Evolutionary conservation across 2,329 filamentous ascomycete species (phyloP).

Genomic region (Trichoderma lentiforme): DNA sequence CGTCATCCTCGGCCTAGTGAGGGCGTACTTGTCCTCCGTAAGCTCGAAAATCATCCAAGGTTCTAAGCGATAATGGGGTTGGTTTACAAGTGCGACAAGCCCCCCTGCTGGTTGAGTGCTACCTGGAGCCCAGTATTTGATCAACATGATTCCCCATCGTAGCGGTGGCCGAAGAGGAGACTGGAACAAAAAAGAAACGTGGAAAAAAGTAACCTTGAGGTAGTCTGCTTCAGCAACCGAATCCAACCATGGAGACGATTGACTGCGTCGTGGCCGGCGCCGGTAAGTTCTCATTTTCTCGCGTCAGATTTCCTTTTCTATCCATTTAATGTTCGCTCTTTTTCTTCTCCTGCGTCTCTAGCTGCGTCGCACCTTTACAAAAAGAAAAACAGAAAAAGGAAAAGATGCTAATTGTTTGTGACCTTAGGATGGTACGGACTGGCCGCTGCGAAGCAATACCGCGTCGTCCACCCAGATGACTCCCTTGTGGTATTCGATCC

Average conservation of each 20-base stretch:
- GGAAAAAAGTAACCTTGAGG: neutral
- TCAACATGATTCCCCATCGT: neutral
- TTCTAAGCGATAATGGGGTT: neutral
- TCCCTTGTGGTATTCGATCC: conserved; percentile 58
- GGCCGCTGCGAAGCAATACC: conserved; percentile 58
- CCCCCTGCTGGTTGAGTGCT: neutral
- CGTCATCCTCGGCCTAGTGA: neutral
- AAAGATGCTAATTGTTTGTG: neutral
- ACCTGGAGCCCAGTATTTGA: conserved; percentile 13
- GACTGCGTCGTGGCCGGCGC: conserved; percentile 51
- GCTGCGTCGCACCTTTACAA: neutral
- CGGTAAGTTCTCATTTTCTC: conserved; percentile 39
- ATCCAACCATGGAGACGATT: conserved; percentile 38
- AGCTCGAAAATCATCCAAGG: neutral
- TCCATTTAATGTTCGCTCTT: neutral
- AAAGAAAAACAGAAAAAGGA: neutral
- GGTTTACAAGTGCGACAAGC: neutral
- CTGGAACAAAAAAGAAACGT: conserved; percentile 3
- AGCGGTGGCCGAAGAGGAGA: neutral
- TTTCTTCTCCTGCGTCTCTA: neutral
- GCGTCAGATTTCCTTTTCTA: neutral
- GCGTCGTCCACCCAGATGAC: conserved; percentile 54
- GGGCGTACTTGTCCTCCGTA: neutral
- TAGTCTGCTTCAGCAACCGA: neutral
- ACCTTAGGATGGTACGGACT: conserved; percentile 48